Percentiles rank a stretch among this genome's conserved stretches.
phyloP scores from a whole-genome alignment of 495 filamentous ascomycete species.

The Entonaema liquescens region DNA sequence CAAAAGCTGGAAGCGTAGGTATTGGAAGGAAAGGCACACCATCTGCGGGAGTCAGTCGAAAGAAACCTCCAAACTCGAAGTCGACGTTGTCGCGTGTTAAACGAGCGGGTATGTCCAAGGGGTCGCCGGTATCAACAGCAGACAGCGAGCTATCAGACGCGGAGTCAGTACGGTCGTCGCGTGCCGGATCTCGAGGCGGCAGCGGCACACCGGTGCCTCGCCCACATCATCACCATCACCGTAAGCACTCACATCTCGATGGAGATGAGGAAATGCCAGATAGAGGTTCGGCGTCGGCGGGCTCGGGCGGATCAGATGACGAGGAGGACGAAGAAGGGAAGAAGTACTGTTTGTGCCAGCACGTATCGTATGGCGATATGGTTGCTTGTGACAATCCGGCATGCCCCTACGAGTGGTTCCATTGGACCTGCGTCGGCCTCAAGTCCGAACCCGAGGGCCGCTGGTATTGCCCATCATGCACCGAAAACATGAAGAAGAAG shows the following conservation, averaged over 20 bases:
- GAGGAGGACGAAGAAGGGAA: slow-evolving; percentile 88
- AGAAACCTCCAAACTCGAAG: slow-evolving; percentile 66
- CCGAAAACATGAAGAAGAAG: slow-evolving; percentile 65
- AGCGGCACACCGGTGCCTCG: slow-evolving; percentile 59
- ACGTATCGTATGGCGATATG: slow-evolving; percentile 96
- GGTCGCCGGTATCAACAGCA: slow-evolving; percentile 64
- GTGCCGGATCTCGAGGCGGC: slow-evolving; percentile 48
- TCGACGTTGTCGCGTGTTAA: slow-evolving; percentile 63
- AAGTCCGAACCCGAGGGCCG: slow-evolving; percentile 87
- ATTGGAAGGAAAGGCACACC: slow-evolving; percentile 70
- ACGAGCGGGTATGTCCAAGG: slow-evolving; percentile 60
- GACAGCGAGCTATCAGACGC: slow-evolving; percentile 74
- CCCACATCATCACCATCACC: slow-evolving; percentile 56
- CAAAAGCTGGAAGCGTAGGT: slow-evolving; percentile 53
- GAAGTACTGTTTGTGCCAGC: slow-evolving; percentile 92
- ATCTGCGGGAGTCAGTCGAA: slow-evolving; percentile 62
- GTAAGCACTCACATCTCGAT: slow-evolving; percentile 45
- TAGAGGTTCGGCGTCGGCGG: slow-evolving; percentile 55
- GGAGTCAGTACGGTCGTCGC: slow-evolving; percentile 61
- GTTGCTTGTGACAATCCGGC: slow-evolving; percentile 95
- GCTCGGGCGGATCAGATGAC: slow-evolving; percentile 69
- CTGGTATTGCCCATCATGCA: slow-evolving; percentile 91
- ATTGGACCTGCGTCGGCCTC: slow-evolving; percentile 93
- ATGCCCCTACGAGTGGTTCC: slow-evolving; percentile 97
- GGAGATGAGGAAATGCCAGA: slow-evolving; percentile 51